Evolutionary conservation across 495 filamentous ascomycete species (phyloP), one percentile per base, ranked within the genome.

Genomic region (Neurospora sp.): DNA sequence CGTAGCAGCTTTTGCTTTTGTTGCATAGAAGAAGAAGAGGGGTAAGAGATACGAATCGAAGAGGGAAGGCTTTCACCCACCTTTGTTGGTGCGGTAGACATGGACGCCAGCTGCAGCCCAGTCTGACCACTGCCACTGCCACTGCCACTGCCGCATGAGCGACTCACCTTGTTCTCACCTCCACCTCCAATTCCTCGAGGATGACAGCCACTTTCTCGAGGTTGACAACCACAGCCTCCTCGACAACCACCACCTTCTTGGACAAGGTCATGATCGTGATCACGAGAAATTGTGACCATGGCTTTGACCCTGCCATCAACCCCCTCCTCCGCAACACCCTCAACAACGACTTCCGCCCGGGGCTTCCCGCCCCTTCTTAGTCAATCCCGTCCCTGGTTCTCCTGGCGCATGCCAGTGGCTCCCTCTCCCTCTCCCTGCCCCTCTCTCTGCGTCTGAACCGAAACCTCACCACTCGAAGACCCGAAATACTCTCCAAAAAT

Each of bases 281-380:
- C n/a, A n/a, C n/a, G n/a, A n/a, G n/a, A n/a, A n/a, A n/a, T n/a
- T n/a, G n/a, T n/a, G n/a, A n/a, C n/a, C n/a, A n/a, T 19, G 38
- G 24, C 70, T 0, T 10, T 24, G 4, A 31, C 31, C 15, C 34
- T 4, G 17, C 7, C 66, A 39, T 9, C 3, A n/a, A n/a, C n/a
- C n/a, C n/a, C n/a, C 37, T 2, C 9, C 19, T n/a, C 72, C 36
- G 11, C 39, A 19, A 15, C 39, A 39, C 21, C n/a, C n/a, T n/a
- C 28, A 19, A 7, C 38, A 21, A 24, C 21, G 13, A n/a, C 17
- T 39, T 73, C 72, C 24, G 39, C 70, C 34, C 71, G 79, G 81
- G 79, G 81, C 81, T 82, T 81, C 81, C 79, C 76, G 80, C 82
- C 81, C 81, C 81, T 79, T 77, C 72, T 69, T 82, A 81, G 81